These are phyloP conservation scores for Aphanocladium album DNA, from an alignment of 2,329 filamentous ascomycete species.

Conservation along the genomic window DNA sequence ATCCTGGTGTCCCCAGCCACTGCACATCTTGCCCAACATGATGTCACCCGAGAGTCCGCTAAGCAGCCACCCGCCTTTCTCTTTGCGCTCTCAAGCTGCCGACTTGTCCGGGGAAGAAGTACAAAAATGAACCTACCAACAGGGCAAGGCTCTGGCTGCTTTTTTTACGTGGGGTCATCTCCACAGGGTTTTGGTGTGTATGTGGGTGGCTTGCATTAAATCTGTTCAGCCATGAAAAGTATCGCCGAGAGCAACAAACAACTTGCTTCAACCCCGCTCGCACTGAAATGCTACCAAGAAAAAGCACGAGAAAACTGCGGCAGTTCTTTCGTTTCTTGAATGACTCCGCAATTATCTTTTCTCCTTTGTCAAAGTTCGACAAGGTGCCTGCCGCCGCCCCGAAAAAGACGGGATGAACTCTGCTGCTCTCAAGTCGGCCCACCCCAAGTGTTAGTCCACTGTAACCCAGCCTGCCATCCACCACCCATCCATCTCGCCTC, in stretches of 20 bases:
- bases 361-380: too few relatives aligned
- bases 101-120: background rate
- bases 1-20: background rate
- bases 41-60: constrained; percentile 5
- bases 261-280: background rate
- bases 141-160: background rate
- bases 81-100: background rate
- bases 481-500: background rate
- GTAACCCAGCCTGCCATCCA: background rate
- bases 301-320: background rate
- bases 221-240: background rate
- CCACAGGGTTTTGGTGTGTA: background rate
- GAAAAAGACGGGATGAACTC: background rate
- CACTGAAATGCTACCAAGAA: background rate
- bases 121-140: background rate
- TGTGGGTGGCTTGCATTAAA: background rate
- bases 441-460: background rate
- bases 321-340: background rate
- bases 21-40: background rate
- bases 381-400: background rate
- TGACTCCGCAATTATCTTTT: too few relatives aligned
- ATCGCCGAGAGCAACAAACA: background rate
- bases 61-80: background rate
- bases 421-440: background rate
- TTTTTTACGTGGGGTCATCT: background rate